Conservation (phyloP, 495 filamentous ascomycete species). For the Xylaria cubensis region DNA sequence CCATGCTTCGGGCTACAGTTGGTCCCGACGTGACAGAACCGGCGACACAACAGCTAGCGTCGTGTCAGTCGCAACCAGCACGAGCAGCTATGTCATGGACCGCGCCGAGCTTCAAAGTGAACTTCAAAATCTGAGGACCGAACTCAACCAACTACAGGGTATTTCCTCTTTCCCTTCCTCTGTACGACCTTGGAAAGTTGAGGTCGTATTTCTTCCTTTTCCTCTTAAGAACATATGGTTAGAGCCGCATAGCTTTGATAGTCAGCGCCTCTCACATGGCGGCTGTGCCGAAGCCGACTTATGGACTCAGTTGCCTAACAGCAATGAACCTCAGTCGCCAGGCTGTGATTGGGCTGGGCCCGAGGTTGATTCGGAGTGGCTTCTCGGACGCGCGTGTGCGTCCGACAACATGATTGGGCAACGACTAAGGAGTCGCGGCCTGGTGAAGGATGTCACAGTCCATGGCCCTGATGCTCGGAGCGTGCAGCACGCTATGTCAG, state of each 20-base stretch:
- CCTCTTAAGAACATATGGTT: slow-evolving; percentile 69
- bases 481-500: slow-evolving; percentile 63
- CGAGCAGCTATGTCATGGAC: slow-evolving; percentile 39
- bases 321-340: slow-evolving; percentile 51
- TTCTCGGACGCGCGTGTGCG: slow-evolving; percentile 65
- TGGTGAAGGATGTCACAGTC: slow-evolving; percentile 66
- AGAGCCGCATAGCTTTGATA: slow-evolving; percentile 52
- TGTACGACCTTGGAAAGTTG: slow-evolving; percentile 68
- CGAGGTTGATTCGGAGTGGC: slow-evolving; percentile 56
- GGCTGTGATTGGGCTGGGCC: slow-evolving; percentile 54
- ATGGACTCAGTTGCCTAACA: slow-evolving; percentile 64
- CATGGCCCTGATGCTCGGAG: slow-evolving; percentile 63
- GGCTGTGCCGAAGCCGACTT: slow-evolving; percentile 54
- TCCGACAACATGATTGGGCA: slow-evolving; percentile 61
- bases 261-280: slow-evolving; percentile 49
- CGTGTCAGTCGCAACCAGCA: slow-evolving; percentile 53
- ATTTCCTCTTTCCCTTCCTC: slow-evolving; percentile 59
- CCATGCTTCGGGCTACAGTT: slow-evolving; percentile 47
- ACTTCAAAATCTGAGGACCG: slow-evolving; percentile 61
- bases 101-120: slow-evolving; percentile 55
- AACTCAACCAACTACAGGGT: slow-evolving; percentile 62
- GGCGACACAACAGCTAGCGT: slow-evolving; percentile 51
- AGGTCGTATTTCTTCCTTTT: slow-evolving; percentile 74
- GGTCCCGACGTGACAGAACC: slow-evolving; percentile 34
- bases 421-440: slow-evolving; percentile 68